Conservation (phyloP, 1,284 basidiomycete species). For the Pyrrhoderma lamaoense region DNA sequence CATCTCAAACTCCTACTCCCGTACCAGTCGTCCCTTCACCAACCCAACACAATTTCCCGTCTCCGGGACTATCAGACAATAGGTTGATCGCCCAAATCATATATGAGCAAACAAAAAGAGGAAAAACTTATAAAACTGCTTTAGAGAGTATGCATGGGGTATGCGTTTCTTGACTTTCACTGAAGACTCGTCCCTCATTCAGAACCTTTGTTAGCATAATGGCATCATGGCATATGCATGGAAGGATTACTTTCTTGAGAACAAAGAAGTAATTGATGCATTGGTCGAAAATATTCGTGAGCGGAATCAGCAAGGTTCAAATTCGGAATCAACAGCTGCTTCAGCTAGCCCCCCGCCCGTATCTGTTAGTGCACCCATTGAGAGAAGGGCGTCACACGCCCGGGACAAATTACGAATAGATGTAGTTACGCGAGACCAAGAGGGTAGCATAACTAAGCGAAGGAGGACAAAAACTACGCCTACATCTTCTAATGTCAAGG, state of each 20-base stretch:
- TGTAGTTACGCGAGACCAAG: too few relatives aligned
- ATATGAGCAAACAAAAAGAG: constrained; percentile 13
- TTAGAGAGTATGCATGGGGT: constrained; percentile 40
- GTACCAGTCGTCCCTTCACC: not conserved
- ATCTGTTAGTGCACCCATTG: not conserved
- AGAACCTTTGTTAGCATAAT: constrained; percentile 31
- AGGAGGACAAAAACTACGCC: not conserved
- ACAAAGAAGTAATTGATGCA: constrained; percentile 48
- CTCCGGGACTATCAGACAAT: constrained; percentile 10
- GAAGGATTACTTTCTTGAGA: constrained; percentile 69
- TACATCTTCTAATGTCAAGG: not conserved
- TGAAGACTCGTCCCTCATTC: constrained; percentile 4
- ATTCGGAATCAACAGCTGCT: not conserved
- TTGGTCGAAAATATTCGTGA: constrained; percentile 31
- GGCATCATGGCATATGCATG: constrained; percentile 44
- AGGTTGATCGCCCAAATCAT: constrained; percentile 14
- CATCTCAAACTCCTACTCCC: not conserved
- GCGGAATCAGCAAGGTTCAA: constrained; percentile 13
- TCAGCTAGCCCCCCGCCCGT: not conserved
- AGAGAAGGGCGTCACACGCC: not conserved
- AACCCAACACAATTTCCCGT: constrained; percentile 5
- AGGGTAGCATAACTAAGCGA: too few relatives aligned
- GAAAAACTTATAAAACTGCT: constrained; percentile 19
- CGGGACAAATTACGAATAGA: too few relatives aligned
- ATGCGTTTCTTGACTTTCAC: constrained; percentile 20